Conservation (phyloP, 306 rosid species). For the Ammopiptanthus mongolicus region DNA sequence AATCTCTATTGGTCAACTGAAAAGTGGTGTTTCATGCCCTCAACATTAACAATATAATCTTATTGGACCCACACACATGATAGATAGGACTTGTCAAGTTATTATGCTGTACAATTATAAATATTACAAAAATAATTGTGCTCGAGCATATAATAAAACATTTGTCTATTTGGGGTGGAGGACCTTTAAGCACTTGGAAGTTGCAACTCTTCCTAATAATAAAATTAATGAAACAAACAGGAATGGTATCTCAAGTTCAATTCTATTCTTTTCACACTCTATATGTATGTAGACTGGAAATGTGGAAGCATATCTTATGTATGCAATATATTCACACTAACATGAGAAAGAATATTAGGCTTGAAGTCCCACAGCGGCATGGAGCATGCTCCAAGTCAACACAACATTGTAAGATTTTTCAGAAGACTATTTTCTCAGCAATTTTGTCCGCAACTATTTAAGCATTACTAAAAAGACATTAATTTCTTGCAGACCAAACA, state of each 20-base stretch:
- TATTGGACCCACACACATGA: background rate
- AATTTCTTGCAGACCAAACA: no score
- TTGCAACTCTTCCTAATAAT: background rate
- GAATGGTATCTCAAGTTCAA: slow-evolving; percentile 8
- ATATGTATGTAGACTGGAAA: no score
- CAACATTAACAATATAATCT: background rate
- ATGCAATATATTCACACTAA: slow-evolving; percentile 32
- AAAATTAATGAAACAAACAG: background rate
- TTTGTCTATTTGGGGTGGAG: background rate
- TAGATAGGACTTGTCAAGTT: no score
- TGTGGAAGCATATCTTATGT: no score
- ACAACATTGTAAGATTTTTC: background rate
- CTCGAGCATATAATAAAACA: background rate
- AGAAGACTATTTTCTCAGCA: no score
- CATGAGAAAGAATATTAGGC: background rate
- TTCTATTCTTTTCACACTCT: slow-evolving; percentile 26
- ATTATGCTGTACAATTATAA: background rate
- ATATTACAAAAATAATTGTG: background rate
- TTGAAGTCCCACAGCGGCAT: slow-evolving; percentile 3
- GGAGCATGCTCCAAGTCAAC: slow-evolving; percentile 14
- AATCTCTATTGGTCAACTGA: slow-evolving; percentile 10
- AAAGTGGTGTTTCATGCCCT: slow-evolving; percentile 38
- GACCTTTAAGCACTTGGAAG: slow-evolving; percentile 2
- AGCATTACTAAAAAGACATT: no score
- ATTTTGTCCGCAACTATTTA: no score